Percentiles rank a stretch among this genome's conserved stretches.
These are phyloP conservation scores for Penicillium turbatum DNA, from an alignment of 495 filamentous ascomycete genomes.

Conservation along the genomic window DNA sequence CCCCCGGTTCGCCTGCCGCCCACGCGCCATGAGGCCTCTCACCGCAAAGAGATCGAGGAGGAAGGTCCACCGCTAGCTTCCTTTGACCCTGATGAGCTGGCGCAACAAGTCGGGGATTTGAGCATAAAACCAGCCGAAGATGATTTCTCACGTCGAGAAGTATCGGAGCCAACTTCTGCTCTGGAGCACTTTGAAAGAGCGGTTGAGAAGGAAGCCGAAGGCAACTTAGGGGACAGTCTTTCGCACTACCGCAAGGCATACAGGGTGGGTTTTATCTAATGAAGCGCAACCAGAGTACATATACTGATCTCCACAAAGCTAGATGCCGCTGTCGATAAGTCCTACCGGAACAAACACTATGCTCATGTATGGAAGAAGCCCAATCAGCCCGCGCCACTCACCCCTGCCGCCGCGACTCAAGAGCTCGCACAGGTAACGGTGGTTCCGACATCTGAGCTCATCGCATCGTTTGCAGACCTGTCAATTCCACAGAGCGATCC, in stretches of 20 bases:
- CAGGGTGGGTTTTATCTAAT: slow-evolving; percentile 48
- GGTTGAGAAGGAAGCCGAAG: slow-evolving; percentile 79
- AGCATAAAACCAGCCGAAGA: slow-evolving; percentile 28
- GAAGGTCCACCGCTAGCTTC: slow-evolving; percentile 36
- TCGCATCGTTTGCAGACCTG: slow-evolving; percentile 65
- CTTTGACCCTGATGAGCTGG: slow-evolving; percentile 38
- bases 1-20: slow-evolving; percentile 30
- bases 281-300: background rate
- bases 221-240: slow-evolving; percentile 85
- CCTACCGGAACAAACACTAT: slow-evolving; percentile 89
- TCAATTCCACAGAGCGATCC: slow-evolving; percentile 57
- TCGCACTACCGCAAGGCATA: slow-evolving; percentile 87
- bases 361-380: slow-evolving; percentile 54
- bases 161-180: slow-evolving; percentile 65
- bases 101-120: slow-evolving; percentile 36
- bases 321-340: slow-evolving; percentile 76
- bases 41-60: slow-evolving; percentile 39
- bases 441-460: slow-evolving; percentile 62
- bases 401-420: slow-evolving; percentile 52
- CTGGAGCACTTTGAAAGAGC: slow-evolving; percentile 92
- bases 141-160: slow-evolving; percentile 24
- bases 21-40: slow-evolving; percentile 30
- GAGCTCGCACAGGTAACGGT: slow-evolving; percentile 36
- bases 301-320: slow-evolving; percentile 49
- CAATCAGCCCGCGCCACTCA: slow-evolving; percentile 50